A percentile compares a stretch with the other conserved stretches of the same genome.
Evolutionary conservation across 2,329 filamentous ascomycete genomes (phyloP).

Genomic region (Coniosporium tulheliwenetii): DNA sequence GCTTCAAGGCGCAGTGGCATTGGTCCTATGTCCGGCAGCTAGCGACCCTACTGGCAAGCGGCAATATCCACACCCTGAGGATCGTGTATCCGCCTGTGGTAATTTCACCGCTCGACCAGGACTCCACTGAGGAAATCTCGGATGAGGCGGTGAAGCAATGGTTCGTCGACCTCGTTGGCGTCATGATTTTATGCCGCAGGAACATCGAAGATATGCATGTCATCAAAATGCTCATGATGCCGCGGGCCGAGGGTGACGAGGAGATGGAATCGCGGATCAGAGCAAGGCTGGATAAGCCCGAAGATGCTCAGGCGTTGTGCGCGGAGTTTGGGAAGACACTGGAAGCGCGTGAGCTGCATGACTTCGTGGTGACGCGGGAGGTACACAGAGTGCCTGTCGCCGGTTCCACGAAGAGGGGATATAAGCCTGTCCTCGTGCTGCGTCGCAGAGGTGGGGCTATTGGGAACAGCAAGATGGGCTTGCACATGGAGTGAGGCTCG

Average conservation of each 20-base stretch:
- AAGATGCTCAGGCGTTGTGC: neutral
- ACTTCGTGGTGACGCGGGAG: neutral
- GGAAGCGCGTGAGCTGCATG: neutral
- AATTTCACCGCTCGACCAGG: neutral
- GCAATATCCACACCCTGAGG: neutral
- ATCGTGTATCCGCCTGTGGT: neutral
- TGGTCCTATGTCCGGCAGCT: neutral
- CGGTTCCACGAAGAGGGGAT: too few species aligned
- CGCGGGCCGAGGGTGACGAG: neutral
- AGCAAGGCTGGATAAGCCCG: neutral
- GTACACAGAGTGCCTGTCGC: too few species aligned
- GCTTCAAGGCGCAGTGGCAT: too few species aligned
- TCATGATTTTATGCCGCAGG: neutral
- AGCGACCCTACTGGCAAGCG: neutral
- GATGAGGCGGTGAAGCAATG: too few species aligned
- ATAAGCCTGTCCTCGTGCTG: too few species aligned
- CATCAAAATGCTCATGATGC: neutral
- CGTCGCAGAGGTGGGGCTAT: too few species aligned
- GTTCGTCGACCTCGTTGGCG: neutral
- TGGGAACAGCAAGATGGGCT: too few species aligned
- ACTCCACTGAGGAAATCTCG: too few species aligned
- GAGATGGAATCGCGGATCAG: neutral
- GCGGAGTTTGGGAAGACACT: neutral
- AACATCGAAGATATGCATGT: neutral
- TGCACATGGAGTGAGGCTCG: too few species aligned